Conservation (phyloP, 768 basidiomycete genomes). For the Tylopilus sp. region DNA sequence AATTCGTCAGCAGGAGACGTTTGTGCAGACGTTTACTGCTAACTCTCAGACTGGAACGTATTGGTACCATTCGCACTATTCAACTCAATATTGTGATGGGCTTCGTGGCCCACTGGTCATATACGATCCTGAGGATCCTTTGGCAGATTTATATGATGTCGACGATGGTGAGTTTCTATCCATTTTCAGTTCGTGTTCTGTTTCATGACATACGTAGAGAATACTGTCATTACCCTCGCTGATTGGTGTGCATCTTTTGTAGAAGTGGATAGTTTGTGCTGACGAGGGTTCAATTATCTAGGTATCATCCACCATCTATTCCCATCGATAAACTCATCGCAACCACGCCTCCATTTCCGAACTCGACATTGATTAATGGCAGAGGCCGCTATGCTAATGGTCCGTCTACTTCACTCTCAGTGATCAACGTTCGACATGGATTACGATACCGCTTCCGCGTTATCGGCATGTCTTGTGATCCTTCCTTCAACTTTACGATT, state of each 20-base stretch:
- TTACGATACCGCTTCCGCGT: constrained; percentile 54
- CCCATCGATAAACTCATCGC: not conserved
- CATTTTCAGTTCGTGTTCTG: not conserved
- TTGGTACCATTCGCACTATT: constrained; percentile 47
- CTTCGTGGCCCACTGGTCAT: constrained; percentile 30
- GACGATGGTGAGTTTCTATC: constrained; percentile 36
- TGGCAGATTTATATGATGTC: constrained; percentile 38
- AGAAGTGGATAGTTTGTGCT: not conserved
- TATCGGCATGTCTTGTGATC: constrained; percentile 46
- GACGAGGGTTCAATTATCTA: not conserved
- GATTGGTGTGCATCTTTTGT: not conserved
- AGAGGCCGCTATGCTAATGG: constrained; percentile 44
- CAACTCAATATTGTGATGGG: constrained; percentile 39
- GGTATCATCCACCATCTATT: not conserved
- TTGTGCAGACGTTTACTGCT: constrained; percentile 34
- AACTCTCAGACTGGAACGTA: constrained; percentile 33
- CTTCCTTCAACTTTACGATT: constrained; percentile 6
- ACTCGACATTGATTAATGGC: constrained; percentile 53
- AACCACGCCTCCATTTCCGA: constrained; percentile 1
- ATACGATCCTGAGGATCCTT: constrained; percentile 20
- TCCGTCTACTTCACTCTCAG: constrained; percentile 37
- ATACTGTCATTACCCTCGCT: constrained; percentile 32
- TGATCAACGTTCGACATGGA: constrained; percentile 41
- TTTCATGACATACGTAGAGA: constrained; percentile 15
- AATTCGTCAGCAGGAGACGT: constrained; percentile 26